Conservation (phyloP, 2,329 filamentous ascomycete genomes). For the Fusarium stilboides region DNA sequence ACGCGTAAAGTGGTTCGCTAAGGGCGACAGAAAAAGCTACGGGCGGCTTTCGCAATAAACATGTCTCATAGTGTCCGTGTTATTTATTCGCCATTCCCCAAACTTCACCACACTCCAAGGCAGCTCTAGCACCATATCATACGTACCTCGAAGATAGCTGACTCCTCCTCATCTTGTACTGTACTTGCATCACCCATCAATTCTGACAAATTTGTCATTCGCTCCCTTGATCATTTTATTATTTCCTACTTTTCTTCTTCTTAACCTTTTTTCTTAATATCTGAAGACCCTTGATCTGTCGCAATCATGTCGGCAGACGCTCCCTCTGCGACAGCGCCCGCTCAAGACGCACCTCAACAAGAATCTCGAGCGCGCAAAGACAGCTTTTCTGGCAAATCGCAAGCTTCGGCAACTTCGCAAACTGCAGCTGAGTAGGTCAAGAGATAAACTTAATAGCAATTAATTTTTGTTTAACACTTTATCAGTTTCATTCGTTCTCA, state of each 20-base stretch:
- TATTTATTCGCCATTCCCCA: slow-evolving; percentile 34
- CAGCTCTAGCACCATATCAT: slow-evolving; percentile 3
- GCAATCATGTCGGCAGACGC: slow-evolving; percentile 59
- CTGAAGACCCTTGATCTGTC: neutral
- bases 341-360: slow-evolving; percentile 45
- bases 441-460: accelerated
- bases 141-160: slow-evolving; percentile 7
- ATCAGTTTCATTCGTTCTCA: slow-evolving; percentile 88
- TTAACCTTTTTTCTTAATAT: neutral
- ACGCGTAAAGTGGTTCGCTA: slow-evolving; percentile 57
- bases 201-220: slow-evolving; percentile 8
- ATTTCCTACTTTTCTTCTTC: neutral
- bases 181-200: slow-evolving; percentile 26
- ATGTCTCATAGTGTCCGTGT: neutral
- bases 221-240: slow-evolving; percentile 1
- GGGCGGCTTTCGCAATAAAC: accelerated
- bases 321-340: slow-evolving; percentile 47
- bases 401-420: slow-evolving; percentile 74
- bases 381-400: slow-evolving; percentile 72
- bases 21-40: slow-evolving; percentile 13
- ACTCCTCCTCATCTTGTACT: slow-evolving; percentile 27
- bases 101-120: slow-evolving; percentile 14
- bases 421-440: slow-evolving; percentile 78
- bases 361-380: slow-evolving; percentile 61
- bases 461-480: slow-evolving; percentile 5